Conservation (phyloP, 148 eudicot genomes). For the Silene latifolia region DNA sequence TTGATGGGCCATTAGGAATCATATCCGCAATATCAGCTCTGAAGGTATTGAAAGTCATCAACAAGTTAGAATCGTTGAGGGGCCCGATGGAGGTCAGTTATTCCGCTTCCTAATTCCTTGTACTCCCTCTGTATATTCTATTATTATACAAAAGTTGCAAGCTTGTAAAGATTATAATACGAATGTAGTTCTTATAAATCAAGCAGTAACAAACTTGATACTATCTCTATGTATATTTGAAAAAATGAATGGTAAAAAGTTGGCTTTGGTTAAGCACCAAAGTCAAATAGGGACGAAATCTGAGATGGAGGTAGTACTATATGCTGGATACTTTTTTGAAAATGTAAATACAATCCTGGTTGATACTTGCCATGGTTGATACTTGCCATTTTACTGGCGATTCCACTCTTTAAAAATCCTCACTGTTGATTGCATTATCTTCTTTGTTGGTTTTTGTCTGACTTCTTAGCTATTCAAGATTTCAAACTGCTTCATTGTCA, state of each 20-base stretch:
- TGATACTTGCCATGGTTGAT: background rate
- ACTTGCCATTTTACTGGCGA: background rate
- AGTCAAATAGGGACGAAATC: background rate
- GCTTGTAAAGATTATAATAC: background rate
- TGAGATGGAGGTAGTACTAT: background rate
- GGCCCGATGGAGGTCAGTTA: conserved; percentile 74
- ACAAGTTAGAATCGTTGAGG: conserved; percentile 45
- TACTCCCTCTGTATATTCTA: background rate
- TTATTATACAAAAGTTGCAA: background rate
- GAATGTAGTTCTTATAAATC: background rate
- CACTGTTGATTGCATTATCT: background rate
- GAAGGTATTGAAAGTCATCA: conserved; percentile 59
- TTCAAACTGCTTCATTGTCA: no score
- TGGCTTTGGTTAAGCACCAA: background rate
- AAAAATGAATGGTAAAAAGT: background rate
- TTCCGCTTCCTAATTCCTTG: background rate
- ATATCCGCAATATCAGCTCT: conserved; percentile 74
- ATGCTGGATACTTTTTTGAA: background rate
- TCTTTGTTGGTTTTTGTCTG: background rate
- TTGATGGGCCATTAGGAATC: conserved; percentile 88
- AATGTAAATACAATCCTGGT: background rate
- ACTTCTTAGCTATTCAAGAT: no score
- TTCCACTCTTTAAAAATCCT: background rate
- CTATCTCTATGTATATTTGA: no score
- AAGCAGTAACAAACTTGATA: background rate